Evolutionary conservation across 148 eudicot species (phyloP), one percentile per base, ranked within the genome.

Genomic region (Persicaria maculosa): DNA sequence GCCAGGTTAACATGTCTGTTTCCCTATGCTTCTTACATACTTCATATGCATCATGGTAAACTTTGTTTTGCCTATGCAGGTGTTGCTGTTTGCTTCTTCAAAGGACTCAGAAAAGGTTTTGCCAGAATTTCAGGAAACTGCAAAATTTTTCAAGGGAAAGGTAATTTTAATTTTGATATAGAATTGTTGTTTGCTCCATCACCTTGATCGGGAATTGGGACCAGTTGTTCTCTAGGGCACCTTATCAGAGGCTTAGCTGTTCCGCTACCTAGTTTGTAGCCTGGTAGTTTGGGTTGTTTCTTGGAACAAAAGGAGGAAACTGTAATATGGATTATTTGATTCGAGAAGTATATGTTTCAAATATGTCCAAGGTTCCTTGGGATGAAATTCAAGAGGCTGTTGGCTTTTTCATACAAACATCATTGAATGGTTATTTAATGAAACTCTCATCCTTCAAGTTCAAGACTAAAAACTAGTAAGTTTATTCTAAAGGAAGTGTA

Each of bases 71-170:
- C 48, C 47, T 74, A 45, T 70, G 55, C 88, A 93, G 98, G 50
- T 93, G 65, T 76, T 91, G 85, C 96, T 94, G 45, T 94, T 94
- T 77, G 86, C 97, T 71, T 85, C 86, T 77, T 84, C 88, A 57
- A 90, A 87, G 50, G 93, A 86, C 68, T 82, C 98, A 36, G 86
- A 83, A 71, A 84, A 86, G 82, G 85, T 86, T 53, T 70, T 88
- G 77, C 87, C 89, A 52, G 80, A 76, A 76, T 91, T 91, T 78
- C 87, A 85, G 75, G 97, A 91, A 74, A 95, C 93, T 78, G 93
- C 98, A 82, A 91, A 87, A 72, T 59, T 44, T 47, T 90, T 94
- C 68, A 94, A 87, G 83, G 98, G 97, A 59, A 94, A 94, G 97
- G 98, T 94, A 85, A 40, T 14, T 67, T 36, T 45, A 40, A 65